Conservation (phyloP, 495 filamentous ascomycete genomes). For the Hyaloscypha hepaticicola region DNA sequence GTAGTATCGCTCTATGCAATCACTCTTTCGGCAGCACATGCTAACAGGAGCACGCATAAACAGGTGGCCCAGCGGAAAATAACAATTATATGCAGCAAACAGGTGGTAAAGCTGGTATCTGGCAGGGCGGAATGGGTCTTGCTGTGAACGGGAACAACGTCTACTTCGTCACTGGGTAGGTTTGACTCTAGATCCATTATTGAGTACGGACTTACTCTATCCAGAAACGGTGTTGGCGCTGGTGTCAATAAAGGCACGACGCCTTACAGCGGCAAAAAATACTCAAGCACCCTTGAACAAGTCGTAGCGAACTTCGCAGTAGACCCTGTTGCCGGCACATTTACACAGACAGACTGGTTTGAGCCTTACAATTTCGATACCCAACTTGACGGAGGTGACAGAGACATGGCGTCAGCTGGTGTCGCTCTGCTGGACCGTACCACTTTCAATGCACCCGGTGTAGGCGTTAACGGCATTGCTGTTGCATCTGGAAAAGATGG, state of each 20-base stretch:
- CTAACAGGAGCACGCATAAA: neutral
- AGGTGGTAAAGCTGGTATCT: conserved; percentile 6
- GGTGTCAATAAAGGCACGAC: conserved; percentile 10
- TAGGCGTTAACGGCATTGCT: conserved; percentile 3
- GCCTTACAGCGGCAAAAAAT: conserved; percentile 4
- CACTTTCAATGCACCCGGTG: neutral
- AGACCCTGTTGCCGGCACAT: neutral
- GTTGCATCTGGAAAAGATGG: conserved; percentile 9
- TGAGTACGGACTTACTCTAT: neutral
- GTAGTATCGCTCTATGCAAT: neutral
- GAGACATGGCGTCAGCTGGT: conserved; percentile 11
- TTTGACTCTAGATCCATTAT: neutral
- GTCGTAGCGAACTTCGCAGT: conserved; percentile 1
- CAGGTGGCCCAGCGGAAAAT: conserved; percentile 1
- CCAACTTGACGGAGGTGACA: neutral
- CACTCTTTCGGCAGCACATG: neutral
- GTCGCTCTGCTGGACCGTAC: conserved; percentile 1
- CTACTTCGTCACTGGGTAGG: conserved; percentile 1
- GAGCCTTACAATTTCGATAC: conserved; percentile 11
- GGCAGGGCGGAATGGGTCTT: conserved; percentile 9
- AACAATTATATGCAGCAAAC: neutral
- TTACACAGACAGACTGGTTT: conserved; percentile 11
- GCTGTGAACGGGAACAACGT: neutral
- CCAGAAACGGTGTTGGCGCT: conserved; percentile 7
- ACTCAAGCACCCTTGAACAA: conserved; percentile 8